Evolutionary conservation across 345 rosid species (phyloP), one percentile per base, ranked within the genome.

Genomic region (Populus tremula): DNA sequence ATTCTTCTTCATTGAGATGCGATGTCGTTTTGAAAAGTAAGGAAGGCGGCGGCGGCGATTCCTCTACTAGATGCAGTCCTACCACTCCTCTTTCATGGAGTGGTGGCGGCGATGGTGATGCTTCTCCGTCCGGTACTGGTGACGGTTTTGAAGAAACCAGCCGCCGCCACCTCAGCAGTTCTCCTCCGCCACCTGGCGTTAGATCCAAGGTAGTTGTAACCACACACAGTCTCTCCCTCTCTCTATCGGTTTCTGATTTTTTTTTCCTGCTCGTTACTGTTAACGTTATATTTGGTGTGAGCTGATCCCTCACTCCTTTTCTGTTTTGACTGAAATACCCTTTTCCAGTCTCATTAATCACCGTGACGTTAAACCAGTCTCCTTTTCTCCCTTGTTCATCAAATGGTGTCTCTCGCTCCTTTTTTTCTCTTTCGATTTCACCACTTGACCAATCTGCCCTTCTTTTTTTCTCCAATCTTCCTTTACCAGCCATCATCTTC

Each of bases 61-160:
- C 79, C 41, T 73, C 82, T 13, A 56, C 85, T 29, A 78, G 85
- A 78, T 82, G 82, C 38, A 82, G 85, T 23, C 85, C 85, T 20
- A 82, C 82, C 14, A 82, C 85, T 33, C 85, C 85, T 63, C 77
- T 82, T 31, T 82, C 85, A 3, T 82, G 85, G 85, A 82, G 85
- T 67, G 71, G 78, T 18, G 79, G 72, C 20, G 78, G 75, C 33
- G 83, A 73, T 31, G 82, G 77, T 3, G 71, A 75, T 38, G 86
- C 81, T 6, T 91, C 94, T 31, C 94, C 92, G 2, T 91, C 96
- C 49, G 86, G 84, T 38, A 83, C 90, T 29, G 85, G 80, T 65
- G 96, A 87, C 69, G 88, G 92, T 23, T 85, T 79, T 29, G 98
- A 91, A 71, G 93, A 89, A 59, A 82, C 89, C 70, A 90, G 91